phyloP scores from a whole-genome alignment of 495 filamentous ascomycete genomes.

The Penicillium riverlandense region DNA sequence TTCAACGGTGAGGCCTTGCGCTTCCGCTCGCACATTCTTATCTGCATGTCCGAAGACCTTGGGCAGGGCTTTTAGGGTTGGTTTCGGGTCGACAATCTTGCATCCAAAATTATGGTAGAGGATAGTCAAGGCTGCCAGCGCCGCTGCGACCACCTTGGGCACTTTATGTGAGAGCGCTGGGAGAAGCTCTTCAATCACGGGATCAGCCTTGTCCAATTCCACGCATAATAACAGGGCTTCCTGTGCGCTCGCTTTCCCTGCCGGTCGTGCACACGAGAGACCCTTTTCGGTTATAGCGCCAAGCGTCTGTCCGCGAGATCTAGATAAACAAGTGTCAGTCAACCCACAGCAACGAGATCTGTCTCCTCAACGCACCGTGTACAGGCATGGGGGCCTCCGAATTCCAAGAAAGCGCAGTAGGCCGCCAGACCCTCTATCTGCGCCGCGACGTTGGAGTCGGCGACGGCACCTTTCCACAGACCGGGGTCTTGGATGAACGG shows the following conservation, averaged over 20 bases:
- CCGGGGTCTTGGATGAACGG: constrained; percentile 80
- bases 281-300: constrained; percentile 85
- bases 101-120: constrained; percentile 92
- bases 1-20: constrained; percentile 85
- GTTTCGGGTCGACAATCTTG: constrained; percentile 94
- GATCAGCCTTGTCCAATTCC: constrained; percentile 79
- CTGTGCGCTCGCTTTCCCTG: constrained; percentile 76
- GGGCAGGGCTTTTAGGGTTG: constrained; percentile 81
- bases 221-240: constrained; percentile 86
- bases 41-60: constrained; percentile 94
- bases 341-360: background rate
- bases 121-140: constrained; percentile 67
- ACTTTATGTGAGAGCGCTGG: constrained; percentile 84
- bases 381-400: constrained; percentile 70
- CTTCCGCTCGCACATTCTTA: constrained; percentile 96
- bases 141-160: constrained; percentile 87
- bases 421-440: constrained; percentile 87
- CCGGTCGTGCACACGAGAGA: constrained; percentile 75
- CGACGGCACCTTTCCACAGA: constrained; percentile 86
- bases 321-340: constrained; percentile 21
- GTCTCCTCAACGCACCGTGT: constrained; percentile 44
- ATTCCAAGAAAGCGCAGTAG: constrained; percentile 85
- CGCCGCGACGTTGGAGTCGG: constrained; percentile 95
- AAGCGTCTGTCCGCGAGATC: constrained; percentile 68
- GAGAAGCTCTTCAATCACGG: constrained; percentile 84